phyloP scores from a whole-genome alignment of 495 filamentous ascomycete species.

The Neurospora sp. region DNA sequence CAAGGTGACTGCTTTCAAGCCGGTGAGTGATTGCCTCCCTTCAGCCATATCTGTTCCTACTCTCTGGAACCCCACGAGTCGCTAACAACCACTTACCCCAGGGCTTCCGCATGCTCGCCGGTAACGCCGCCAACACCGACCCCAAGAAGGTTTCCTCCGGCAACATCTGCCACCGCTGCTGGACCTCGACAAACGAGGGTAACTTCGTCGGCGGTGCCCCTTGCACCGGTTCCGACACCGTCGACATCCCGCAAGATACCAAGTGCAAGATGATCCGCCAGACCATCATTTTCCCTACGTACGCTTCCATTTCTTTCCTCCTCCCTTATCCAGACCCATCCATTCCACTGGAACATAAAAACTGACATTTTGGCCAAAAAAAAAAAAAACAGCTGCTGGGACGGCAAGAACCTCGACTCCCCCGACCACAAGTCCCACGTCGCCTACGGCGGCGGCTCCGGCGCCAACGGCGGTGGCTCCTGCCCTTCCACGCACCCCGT shows the following conservation, averaged over 20 bases:
- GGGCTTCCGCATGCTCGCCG: constrained; percentile 49
- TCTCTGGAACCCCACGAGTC: background rate
- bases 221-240: constrained; percentile 40
- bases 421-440: constrained; percentile 55
- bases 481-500: constrained; percentile 55
- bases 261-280: constrained; percentile 47
- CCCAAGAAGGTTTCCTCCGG: constrained; percentile 35
- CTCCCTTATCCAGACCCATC: background rate
- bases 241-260: constrained; percentile 41
- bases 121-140: constrained; percentile 40
- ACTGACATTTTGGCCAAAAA: constrained; percentile 4
- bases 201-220: constrained; percentile 38
- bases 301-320: constrained; percentile 2
- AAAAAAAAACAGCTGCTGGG: constrained; percentile 33
- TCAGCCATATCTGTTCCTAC: constrained; percentile 11
- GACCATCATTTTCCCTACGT: constrained; percentile 52
- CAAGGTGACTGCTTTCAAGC: constrained; percentile 42
- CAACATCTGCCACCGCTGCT: constrained; percentile 49
- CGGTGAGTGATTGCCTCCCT: constrained; percentile 31
- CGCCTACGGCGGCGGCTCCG: constrained; percentile 44
- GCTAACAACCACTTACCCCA: constrained; percentile 4
- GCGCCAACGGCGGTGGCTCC: constrained; percentile 41
- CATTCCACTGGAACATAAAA: background rate
- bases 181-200: constrained; percentile 38
- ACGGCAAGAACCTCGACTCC: constrained; percentile 47